Percentiles rank a stretch among this genome's conserved stretches.
These are phyloP conservation scores for Fusarium pseudonygamai DNA, from an alignment of 2,329 filamentous ascomycete genomes.

Conservation along the genomic window DNA sequence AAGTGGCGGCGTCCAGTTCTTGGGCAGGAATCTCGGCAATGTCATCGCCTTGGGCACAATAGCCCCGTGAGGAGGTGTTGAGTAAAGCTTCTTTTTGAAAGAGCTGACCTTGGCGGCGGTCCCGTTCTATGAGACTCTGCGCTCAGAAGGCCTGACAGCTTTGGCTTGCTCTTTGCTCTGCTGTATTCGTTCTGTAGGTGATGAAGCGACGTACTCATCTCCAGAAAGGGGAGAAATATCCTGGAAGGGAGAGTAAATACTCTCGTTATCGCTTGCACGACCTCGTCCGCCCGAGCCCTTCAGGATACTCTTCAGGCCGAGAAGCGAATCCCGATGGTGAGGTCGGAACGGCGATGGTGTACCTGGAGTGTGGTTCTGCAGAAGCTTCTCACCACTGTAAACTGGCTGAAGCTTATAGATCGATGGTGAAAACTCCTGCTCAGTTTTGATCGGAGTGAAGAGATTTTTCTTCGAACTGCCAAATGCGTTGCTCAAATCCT, in stretches of 20 bases:
- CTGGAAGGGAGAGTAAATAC: not conserved
- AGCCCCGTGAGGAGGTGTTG: not conserved
- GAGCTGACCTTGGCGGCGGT: not conserved
- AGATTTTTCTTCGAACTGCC: not conserved
- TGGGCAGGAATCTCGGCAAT: not conserved
- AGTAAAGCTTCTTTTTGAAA: not conserved
- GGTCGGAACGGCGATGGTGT: conserved; percentile 25
- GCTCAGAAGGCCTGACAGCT: not conserved
- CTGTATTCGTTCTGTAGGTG: conserved; percentile 27
- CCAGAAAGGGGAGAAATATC: conserved; percentile 8
- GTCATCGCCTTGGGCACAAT: not conserved
- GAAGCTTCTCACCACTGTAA: conserved; percentile 27
- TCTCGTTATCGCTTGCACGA: not conserved
- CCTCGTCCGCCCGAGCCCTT: conserved; percentile 6
- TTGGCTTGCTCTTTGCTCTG: conserved; percentile 26
- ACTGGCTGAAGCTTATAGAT: conserved; percentile 28
- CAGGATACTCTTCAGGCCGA: conserved; percentile 38
- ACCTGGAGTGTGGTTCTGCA: not conserved
- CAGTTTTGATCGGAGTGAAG: not conserved
- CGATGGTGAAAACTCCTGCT: not conserved
- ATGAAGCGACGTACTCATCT: conserved; percentile 7
- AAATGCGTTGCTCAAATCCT: not conserved
- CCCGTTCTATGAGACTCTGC: conserved; percentile 6
- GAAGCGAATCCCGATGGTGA: conserved; percentile 25
- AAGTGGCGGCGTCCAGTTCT: not conserved